Conservation (phyloP, 345 rosid genomes). For the Jatropha curcas region DNA sequence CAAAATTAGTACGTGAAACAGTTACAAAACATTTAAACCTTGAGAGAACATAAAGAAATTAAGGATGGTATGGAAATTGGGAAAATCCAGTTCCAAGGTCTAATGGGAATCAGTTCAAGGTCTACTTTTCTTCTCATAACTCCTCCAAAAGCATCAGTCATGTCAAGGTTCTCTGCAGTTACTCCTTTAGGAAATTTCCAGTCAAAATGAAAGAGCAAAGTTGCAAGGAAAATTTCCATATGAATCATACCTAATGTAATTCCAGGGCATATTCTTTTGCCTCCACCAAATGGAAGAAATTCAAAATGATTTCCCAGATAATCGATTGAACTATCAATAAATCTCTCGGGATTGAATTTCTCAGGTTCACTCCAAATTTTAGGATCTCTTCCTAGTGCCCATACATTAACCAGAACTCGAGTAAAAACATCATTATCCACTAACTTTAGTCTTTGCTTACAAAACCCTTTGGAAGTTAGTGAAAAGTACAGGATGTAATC, state of each 20-base stretch:
- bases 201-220: conserved; percentile 29
- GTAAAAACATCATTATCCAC: conserved; percentile 10
- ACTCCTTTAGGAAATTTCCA: conserved; percentile 23
- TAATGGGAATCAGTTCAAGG: too few relatives aligned
- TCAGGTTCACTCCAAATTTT: conserved; percentile 14
- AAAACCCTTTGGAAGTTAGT: conserved; percentile 14
- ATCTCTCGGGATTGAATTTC: conserved; percentile 24
- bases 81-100: too few relatives aligned
- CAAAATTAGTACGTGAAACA: too few relatives aligned
- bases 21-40: too few relatives aligned
- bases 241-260: conserved; percentile 9
- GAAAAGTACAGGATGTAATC: neutral
- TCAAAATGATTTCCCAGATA: too few relatives aligned
- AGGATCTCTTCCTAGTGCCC: too few relatives aligned
- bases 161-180: conserved; percentile 20
- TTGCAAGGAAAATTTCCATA: conserved; percentile 16
- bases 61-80: too few relatives aligned
- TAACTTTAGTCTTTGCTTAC: conserved; percentile 4
- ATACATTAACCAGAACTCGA: conserved; percentile 11
- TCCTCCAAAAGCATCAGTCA: conserved; percentile 14
- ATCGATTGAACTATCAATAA: too few relatives aligned
- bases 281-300: too few relatives aligned
- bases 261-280: too few relatives aligned
- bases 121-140: neutral
- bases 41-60: too few relatives aligned